Conservation (phyloP, 148 eudicot genomes). For the Fagopyrum tataricum region DNA sequence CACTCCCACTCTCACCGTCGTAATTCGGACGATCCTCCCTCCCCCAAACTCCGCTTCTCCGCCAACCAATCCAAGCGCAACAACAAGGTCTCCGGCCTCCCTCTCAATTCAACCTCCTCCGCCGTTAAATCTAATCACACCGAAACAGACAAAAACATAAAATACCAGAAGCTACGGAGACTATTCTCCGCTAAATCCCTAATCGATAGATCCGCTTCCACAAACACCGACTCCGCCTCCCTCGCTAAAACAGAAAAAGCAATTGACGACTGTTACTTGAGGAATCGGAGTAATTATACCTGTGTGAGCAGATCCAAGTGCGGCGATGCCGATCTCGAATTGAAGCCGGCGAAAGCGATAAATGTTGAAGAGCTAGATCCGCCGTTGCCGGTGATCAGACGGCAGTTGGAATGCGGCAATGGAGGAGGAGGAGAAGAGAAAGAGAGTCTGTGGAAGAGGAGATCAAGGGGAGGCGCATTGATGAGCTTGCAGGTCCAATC, state of each 20-base stretch:
- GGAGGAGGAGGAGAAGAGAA: constrained; percentile 18
- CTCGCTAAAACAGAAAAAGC: background rate
- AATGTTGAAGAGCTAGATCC: constrained; percentile 57
- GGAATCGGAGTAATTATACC: background rate
- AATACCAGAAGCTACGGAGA: constrained; percentile 30
- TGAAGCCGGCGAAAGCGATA: constrained; percentile 11
- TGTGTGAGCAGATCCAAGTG: constrained; percentile 12
- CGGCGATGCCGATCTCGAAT: background rate
- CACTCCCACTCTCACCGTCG: constrained; percentile 20
- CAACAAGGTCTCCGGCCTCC: constrained; percentile 41
- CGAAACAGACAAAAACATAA: background rate
- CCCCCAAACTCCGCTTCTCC: constrained; percentile 63
- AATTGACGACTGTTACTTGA: background rate
- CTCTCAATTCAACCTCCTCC: constrained; percentile 15
- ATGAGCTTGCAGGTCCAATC: constrained; percentile 41
- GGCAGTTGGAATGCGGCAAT: constrained; percentile 8
- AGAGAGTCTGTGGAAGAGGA: constrained; percentile 59
- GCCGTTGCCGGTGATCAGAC: constrained; percentile 69
- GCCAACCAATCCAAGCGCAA: constrained; percentile 43
- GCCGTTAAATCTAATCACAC: constrained; percentile 6
- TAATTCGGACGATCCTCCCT: constrained; percentile 34
- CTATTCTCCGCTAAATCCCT: constrained; percentile 42
- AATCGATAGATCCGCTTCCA: constrained; percentile 17
- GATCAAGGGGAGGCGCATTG: constrained; percentile 43
- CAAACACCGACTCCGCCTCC: constrained; percentile 10